A percentile compares a stretch with the other conserved stretches of the same genome.
phyloP scores from a whole-genome alignment of 2,329 filamentous ascomycete species.

The Dactylellina haptotyla region DNA sequence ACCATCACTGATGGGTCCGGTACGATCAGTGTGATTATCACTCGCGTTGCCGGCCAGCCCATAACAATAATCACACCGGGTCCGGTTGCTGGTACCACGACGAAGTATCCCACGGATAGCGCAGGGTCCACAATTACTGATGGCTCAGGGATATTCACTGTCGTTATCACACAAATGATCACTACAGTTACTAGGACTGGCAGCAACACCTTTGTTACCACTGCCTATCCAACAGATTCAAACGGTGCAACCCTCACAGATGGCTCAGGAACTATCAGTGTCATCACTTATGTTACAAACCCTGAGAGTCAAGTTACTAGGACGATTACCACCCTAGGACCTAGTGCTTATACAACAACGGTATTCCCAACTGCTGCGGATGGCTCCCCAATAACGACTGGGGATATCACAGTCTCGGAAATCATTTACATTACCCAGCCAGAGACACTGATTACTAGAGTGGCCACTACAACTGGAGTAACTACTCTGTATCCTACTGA shows the following conservation, averaged over 20 bases:
- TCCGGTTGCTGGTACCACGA: not conserved
- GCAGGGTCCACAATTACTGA: not conserved
- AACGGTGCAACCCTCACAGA: too few relatives aligned
- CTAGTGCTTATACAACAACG: not conserved
- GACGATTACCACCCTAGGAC: not conserved
- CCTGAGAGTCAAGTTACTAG: too few relatives aligned
- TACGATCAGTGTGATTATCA: not conserved
- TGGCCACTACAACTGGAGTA: not conserved
- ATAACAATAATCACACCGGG: not conserved
- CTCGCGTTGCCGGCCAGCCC: not conserved
- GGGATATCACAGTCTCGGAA: not conserved
- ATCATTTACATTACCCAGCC: not conserved
- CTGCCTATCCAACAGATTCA: not conserved
- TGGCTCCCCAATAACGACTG: not conserved
- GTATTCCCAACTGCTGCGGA: not conserved
- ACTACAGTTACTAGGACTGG: not conserved
- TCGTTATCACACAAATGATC: not conserved
- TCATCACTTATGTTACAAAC: slow-evolving; percentile 1
- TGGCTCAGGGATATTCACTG: not conserved
- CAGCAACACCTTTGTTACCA: not conserved
- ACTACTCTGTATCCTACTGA: not conserved
- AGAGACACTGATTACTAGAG: not conserved
- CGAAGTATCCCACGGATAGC: not conserved
- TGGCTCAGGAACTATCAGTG: not conserved
- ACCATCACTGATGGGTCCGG: not conserved